Percentiles rank a stretch among this genome's conserved stretches.
These are phyloP conservation scores for Solanum piurae DNA, from an alignment of 257 asterid genomes.

Conservation along the genomic window DNA sequence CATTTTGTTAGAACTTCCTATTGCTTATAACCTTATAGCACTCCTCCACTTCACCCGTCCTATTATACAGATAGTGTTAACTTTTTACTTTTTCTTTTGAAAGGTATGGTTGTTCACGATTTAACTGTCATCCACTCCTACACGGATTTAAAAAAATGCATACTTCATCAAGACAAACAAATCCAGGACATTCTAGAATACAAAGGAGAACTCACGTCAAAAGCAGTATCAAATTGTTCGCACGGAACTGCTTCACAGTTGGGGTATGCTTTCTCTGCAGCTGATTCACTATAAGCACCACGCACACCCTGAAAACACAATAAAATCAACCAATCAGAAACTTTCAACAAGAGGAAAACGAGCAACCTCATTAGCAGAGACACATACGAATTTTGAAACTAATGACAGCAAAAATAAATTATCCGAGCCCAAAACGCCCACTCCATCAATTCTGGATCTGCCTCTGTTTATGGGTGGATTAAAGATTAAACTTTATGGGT, in stretches of 20 bases:
- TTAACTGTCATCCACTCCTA: background rate
- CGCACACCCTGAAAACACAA: slow-evolving; percentile 53
- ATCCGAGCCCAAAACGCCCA: background rate
- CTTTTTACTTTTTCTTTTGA: background rate
- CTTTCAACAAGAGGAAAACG: background rate
- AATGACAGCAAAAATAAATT: background rate
- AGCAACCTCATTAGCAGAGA: background rate
- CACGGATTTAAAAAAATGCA: background rate
- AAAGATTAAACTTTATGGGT: background rate
- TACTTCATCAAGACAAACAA: background rate
- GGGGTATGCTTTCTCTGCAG: slow-evolving; percentile 96
- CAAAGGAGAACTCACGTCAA: slow-evolving; percentile 46
- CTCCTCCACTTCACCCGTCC: background rate
- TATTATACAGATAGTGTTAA: background rate
- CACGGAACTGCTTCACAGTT: slow-evolving; percentile 97
- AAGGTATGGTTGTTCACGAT: background rate
- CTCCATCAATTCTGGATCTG: background rate
- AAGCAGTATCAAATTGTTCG: slow-evolving; percentile 92
- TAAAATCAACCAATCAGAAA: background rate
- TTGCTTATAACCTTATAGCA: background rate
- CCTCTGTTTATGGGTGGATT: background rate
- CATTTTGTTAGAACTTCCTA: background rate
- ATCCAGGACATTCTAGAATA: background rate
- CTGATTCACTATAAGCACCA: slow-evolving; percentile 95
- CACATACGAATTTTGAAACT: background rate